These are phyloP conservation scores for Agrocybe praecox DNA, from an alignment of 768 basidiomycete genomes.

Conservation along the genomic window DNA sequence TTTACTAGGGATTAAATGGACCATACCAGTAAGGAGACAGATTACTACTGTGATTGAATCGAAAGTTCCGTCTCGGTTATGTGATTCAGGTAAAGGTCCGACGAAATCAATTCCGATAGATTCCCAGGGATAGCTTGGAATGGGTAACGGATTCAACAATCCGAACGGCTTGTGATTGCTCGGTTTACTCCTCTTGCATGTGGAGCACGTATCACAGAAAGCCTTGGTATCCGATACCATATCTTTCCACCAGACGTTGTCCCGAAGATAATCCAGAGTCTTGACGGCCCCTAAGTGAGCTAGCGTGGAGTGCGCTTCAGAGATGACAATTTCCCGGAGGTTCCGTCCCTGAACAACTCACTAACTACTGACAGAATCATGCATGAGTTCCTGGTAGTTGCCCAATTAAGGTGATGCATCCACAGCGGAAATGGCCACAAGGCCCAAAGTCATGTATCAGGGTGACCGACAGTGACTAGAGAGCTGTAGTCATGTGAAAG, in stretches of 20 bases:
- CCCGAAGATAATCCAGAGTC: constrained; percentile 30
- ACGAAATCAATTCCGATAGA: constrained; percentile 20
- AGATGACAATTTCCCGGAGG: constrained; percentile 32
- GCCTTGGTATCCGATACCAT: constrained; percentile 27
- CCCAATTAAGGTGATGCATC: too few relatives aligned
- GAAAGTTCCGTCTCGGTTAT: constrained; percentile 19
- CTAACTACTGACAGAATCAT: too few relatives aligned
- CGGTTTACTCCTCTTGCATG: constrained; percentile 23
- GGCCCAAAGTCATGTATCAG: too few relatives aligned
- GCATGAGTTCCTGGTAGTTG: too few relatives aligned
- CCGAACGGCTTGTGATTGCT: constrained; percentile 27
- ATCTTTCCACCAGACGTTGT: constrained; percentile 43
- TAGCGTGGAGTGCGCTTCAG: constrained; percentile 38
- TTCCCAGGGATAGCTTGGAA: constrained; percentile 30
- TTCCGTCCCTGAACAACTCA: constrained; percentile 16
- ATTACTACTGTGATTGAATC: constrained; percentile 32
- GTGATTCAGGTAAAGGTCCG: constrained; percentile 19
- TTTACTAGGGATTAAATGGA: constrained; percentile 27
- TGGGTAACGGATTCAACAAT: constrained; percentile 22
- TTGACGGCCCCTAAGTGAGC: constrained; percentile 39
- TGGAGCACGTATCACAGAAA: constrained; percentile 28
- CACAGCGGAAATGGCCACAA: too few relatives aligned
- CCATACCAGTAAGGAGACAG: constrained; percentile 22
- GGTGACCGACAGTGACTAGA: too few relatives aligned
- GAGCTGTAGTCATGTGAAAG: too few relatives aligned